Conservation (phyloP, 73 alveolate species). For the Durusdinium trenchii region DNA sequence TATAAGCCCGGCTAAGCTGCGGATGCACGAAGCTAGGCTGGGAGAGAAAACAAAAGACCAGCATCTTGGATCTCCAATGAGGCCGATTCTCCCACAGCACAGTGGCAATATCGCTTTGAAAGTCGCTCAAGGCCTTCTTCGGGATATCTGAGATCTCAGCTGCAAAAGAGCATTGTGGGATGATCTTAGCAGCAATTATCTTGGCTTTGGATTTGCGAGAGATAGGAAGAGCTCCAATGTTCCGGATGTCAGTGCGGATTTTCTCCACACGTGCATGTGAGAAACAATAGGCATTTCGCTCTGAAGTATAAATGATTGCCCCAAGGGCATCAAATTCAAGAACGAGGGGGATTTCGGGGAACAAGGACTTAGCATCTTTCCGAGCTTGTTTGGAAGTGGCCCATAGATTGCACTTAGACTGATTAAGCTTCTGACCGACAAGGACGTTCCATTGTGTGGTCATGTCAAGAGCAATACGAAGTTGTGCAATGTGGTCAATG, state of each 20-base stretch:
- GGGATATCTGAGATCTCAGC: neutral
- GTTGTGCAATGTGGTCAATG: neutral
- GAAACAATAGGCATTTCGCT: neutral
- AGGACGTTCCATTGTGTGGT: neutral
- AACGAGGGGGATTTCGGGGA: neutral
- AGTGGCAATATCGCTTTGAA: neutral
- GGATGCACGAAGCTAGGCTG: neutral
- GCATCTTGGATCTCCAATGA: neutral
- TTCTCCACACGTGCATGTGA: neutral
- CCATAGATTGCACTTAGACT: neutral
- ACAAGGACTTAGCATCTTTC: neutral
- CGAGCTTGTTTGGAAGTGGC: neutral
- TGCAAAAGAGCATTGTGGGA: neutral
- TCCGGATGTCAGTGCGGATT: neutral
- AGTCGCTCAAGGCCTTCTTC: neutral
- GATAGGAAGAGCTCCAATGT: neutral
- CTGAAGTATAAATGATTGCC: neutral
- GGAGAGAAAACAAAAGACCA: neutral
- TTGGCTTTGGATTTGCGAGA: neutral
- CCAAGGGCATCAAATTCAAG: neutral
- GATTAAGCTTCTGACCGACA: neutral
- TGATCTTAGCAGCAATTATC: neutral
- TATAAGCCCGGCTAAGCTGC: neutral
- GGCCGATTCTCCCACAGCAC: neutral
- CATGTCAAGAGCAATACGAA: neutral